Base-by-base conservation (phyloP, 495 filamentous ascomycete species). In the Podospora conica region DNA sequence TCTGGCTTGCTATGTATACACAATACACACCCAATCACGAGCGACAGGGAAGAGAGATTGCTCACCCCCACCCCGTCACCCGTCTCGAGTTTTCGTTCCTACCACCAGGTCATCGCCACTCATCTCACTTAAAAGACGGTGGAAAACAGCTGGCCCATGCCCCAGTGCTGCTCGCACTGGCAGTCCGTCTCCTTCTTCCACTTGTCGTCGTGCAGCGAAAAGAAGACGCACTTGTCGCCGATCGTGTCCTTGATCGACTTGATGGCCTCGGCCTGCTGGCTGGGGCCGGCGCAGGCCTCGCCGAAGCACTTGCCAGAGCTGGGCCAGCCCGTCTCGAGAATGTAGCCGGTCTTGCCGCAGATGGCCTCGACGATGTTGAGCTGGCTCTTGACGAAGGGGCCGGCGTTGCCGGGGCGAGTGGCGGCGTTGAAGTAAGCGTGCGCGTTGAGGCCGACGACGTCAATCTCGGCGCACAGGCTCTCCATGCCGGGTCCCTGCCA, bases 241-340 rank as follows among this genome's bases (percentile, higher is more conserved):
- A 77, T 70, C 65, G 79, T 71, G 66, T 81, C 69, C 69, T 79
- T 66, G 70, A 97, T 92, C 28, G 81, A 79, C 65, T 81, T 69
- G 74, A 97, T 83, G 68, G 94, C 94, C n/a, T 71, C 72, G 65
- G 74, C 73, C 84, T 98, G 94, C 79, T 95, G 77, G 15, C 68
- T 10, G 1, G 53, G n/a, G 63, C 90, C 87, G 57, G 92, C 86
- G 68, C 89, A 78, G 31, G 92, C 93, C 15, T 67, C 76, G 65
- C 92, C 92, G 76, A 93, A 92, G 74, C 84, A 67, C 18, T 75
- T 65, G 73, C 94, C 93, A 15, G 71, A 66, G 55, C 77, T 88
- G 69, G 94, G 94, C 94, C 94, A 98, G 72, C 94, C 94, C 40
- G 90, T 90, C 87, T 98, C 94, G 63, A 96, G 81, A 80, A 93